A percentile compares a stretch with the other conserved stretches of the same genome.
These are phyloP conservation scores for Puccinia horiana DNA, from an alignment of 1,284 basidiomycete species.

Conservation along the genomic window DNA sequence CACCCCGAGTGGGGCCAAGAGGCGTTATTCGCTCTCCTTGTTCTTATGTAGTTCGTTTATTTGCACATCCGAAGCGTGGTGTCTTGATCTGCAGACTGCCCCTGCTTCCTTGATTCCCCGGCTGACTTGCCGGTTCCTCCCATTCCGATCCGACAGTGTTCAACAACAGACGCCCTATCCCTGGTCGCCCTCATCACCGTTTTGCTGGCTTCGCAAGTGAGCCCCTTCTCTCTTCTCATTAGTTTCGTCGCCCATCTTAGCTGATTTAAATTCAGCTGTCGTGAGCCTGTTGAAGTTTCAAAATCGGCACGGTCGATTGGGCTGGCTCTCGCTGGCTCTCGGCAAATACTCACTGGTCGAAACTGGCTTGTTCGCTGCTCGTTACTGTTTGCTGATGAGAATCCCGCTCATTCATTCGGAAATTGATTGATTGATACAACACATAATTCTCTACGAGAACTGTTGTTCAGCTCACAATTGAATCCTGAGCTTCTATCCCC, in stretches of 20 bases:
- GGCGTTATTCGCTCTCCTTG: too few species aligned
- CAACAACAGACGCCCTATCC: too few species aligned
- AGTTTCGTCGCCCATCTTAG: neutral
- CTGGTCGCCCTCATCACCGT: too few species aligned
- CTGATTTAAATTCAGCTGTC: neutral
- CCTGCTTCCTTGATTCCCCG: too few species aligned
- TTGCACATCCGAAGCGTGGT: too few species aligned
- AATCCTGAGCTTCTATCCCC: neutral
- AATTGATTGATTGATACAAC: neutral
- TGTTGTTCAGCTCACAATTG: neutral
- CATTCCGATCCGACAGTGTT: too few species aligned
- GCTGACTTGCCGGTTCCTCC: too few species aligned
- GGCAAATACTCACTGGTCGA: neutral
- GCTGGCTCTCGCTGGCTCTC: slow-evolving; percentile 4
- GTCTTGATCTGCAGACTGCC: too few species aligned
- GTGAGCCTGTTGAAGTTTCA: neutral
- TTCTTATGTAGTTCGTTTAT: too few species aligned
- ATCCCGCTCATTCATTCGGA: neutral
- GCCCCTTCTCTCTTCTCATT: neutral
- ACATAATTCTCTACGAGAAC: neutral
- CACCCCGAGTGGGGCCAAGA: too few species aligned
- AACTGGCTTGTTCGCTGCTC: neutral
- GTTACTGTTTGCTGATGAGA: neutral
- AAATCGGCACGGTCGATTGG: neutral
- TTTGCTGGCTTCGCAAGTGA: too few species aligned